phyloP scores from a whole-genome alignment of 352 stramenopile genomes.

The Globisporangium rhizosaccharum region DNA sequence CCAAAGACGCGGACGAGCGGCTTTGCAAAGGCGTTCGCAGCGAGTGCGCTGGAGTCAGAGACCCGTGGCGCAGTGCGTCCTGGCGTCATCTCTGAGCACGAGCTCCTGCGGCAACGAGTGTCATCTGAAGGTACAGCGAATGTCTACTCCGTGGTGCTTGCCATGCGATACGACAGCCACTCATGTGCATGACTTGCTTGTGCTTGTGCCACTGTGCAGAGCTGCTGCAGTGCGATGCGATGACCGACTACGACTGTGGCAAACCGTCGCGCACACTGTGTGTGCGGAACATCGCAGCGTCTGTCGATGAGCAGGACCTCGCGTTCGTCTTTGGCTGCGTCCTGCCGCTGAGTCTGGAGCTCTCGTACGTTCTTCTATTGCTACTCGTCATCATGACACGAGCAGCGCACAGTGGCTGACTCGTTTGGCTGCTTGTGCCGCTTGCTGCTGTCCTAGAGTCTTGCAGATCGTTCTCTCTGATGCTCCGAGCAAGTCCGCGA shows the following conservation, averaged over 20 bases:
- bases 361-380: constrained; percentile 24
- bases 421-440: not conserved
- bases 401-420: not conserved
- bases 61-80: constrained; percentile 16
- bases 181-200: not conserved
- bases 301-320: constrained; percentile 49
- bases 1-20: constrained; percentile 1
- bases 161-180: no score
- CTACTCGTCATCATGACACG: not conserved
- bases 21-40: constrained; percentile 22
- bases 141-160: not conserved
- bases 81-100: constrained; percentile 54
- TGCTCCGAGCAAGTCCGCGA: constrained; percentile 4
- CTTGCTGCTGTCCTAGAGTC: not conserved
- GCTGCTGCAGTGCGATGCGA: constrained; percentile 24
- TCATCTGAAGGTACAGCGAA: constrained; percentile 21
- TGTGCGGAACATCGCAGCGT: constrained; percentile 38
- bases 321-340: constrained; percentile 52
- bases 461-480: constrained; percentile 11
- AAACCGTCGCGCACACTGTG: constrained; percentile 19
- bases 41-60: not conserved
- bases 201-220: constrained; percentile 12
- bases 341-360: constrained; percentile 25
- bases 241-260: constrained; percentile 33
- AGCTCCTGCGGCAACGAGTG: constrained; percentile 41